phyloP scores from a whole-genome alignment of 2,329 filamentous ascomycete species.

The Mariannaea elegans region DNA sequence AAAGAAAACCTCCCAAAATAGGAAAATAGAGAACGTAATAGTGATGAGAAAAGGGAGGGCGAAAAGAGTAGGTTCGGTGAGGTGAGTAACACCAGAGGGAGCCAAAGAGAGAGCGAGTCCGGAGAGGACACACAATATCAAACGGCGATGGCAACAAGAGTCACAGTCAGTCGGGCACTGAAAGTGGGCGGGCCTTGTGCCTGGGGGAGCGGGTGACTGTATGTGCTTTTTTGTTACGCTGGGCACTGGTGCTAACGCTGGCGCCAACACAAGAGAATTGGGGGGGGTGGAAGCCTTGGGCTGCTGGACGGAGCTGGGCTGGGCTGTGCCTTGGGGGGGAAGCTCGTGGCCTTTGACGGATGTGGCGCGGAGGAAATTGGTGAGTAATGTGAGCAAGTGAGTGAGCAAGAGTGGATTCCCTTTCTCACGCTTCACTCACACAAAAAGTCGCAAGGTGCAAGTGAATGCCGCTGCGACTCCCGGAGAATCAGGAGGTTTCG shows the following conservation, averaged over 20 bases:
- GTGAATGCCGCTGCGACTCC: conserved; percentile 59
- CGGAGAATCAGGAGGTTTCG: conserved; percentile 22
- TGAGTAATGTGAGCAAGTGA: conserved; percentile 16
- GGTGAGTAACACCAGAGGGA: conserved; percentile 37
- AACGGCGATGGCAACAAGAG: conserved; percentile 36
- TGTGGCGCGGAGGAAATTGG: conserved; percentile 21
- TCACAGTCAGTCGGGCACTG: conserved; percentile 33
- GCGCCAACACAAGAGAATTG: conserved; percentile 2
- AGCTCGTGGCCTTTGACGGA: conserved; percentile 9
- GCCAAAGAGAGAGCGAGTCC: conserved; percentile 36
- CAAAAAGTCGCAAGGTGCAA: conserved; percentile 57
- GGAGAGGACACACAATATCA: conserved; percentile 31
- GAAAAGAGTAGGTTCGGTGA: conserved; percentile 11
- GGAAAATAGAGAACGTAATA: conserved; percentile 19
- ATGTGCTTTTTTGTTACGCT: conserved; percentile 4
- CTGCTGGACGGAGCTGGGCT: conserved; percentile 32
- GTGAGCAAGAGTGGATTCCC: conserved; percentile 15
- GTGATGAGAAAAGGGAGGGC: conserved; percentile 13
- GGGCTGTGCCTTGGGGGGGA: conserved; percentile 34
- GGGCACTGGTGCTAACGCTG: not conserved
- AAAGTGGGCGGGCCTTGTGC: conserved; percentile 10
- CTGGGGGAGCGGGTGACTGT: conserved; percentile 20
- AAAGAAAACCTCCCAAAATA: conserved; percentile 18
- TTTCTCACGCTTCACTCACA: conserved; percentile 1
- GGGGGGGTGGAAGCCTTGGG: conserved; percentile 26